Evolutionary conservation across 768 basidiomycete genomes (phyloP), one percentile per base, ranked within the genome.

Genomic region (Calocybe gangraenosa): DNA sequence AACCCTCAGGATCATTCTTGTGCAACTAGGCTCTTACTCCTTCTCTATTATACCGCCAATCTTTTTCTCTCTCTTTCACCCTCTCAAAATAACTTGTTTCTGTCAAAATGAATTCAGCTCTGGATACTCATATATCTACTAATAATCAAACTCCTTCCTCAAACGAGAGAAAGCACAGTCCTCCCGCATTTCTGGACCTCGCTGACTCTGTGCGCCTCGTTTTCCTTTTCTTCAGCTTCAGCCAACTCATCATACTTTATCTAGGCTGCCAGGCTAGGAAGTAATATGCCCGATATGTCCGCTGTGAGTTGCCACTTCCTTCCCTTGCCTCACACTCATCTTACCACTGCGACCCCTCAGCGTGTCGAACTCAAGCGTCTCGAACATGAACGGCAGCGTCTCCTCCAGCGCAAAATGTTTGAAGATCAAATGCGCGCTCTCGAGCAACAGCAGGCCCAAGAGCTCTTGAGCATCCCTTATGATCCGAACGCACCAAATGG

Each of bases 341-440:
- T 22, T 3, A 30, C 41, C 57, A n/a, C 47, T 55, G 25, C 42
- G 49, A 11, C n/a, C 35, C 25, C 18, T 32, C 36, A 90, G 87
- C 87, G 89, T 57, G 84, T 92, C 50, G 91, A 94, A 62, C 74
- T 92, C 59, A 96, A 93, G 64, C 87, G 92, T 55, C 68, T 88
- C 52, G 84, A 93, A 65, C 92, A 97, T 60, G 92, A 96, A 66
- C 83, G 89, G 41, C 90, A 93, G 66, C 90, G 93, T 50, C 70
- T 70, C 31, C 63, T 89, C 34, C 93, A 95, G 63, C 84, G 92
- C 61, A 87, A 83, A 66, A 67, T 90, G 58, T 98, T 97, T 65
- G 94, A 98, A 67, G 91, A 95, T 57, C 92, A 96, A 68, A 96
- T 96, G 94, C 85, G 87, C 44, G 82, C 76, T 43, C 78, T 98